Evolutionary conservation across 345 rosid species (phyloP).

Genomic region (Pugionium dolabratum): DNA sequence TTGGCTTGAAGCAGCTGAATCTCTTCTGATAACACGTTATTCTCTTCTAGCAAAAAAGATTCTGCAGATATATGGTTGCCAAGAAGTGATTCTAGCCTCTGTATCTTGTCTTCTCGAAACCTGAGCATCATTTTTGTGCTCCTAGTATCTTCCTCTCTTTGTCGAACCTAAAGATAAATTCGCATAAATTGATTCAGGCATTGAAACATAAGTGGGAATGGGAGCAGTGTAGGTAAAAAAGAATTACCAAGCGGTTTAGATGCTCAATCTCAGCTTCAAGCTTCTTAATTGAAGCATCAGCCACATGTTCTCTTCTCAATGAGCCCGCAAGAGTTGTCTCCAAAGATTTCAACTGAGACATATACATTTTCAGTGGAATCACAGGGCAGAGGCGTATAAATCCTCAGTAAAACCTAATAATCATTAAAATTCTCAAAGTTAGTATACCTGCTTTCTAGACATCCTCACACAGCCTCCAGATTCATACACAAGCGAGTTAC

Average conservation of each 20-base stretch:
- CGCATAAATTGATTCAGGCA: conserved; percentile 22
- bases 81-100: conserved; percentile 76
- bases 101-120: conserved; percentile 95
- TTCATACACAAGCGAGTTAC: conserved; percentile 58
- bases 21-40: conserved; percentile 68
- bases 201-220: conserved; percentile 23
- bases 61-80: conserved; percentile 67
- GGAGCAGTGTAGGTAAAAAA: conserved; percentile 20
- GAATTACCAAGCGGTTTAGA: conserved; percentile 79
- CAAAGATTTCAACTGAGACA: conserved; percentile 73
- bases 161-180: conserved; percentile 64
- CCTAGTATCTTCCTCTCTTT: conserved; percentile 95
- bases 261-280: conserved; percentile 97
- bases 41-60: conserved; percentile 71
- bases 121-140: conserved; percentile 95
- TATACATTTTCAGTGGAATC: conserved; percentile 12
- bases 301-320: conserved; percentile 88
- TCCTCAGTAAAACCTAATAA: conserved; percentile 12
- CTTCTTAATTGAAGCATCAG: conserved; percentile 74
- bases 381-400: conserved; percentile 17
- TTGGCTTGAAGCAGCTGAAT: conserved; percentile 83
- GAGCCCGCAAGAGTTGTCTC: conserved; percentile 94
- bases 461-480: conserved; percentile 69
- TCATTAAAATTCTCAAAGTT: conserved; percentile 4
- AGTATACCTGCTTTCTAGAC: conserved; percentile 86